Base-by-base conservation (phyloP, 352 stramenopile genomes). In the Bremia lactucae region DNA sequence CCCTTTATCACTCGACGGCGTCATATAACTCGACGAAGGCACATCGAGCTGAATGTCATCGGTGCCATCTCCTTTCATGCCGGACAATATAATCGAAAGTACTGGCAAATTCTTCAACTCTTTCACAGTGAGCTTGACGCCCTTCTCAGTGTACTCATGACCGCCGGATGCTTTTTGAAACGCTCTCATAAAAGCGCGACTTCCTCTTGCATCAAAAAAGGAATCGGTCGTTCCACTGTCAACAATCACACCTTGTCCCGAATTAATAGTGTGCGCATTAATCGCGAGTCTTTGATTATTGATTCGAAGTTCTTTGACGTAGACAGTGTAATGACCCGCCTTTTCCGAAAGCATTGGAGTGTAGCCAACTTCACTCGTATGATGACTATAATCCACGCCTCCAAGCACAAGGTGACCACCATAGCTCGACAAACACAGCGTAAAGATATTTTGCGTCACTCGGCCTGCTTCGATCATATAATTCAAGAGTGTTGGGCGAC, bases 211-310 rank as follows among this genome's bases (percentile, higher is more conserved):
- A 8, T 70, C 61, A 36, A 93, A 88, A 49, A 87, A 93, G 15
- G 77, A 87, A 42, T 93, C 80, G 21, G 80, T 93, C 36, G 80
- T 90, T 0, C 80, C 80, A 52, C 77, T 90, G 42, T 93, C 80
- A 11, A 93, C 77, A 49, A 93, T 89, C 25, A 89, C 66, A 3
- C 80, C 80, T 50, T 65, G 72, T 21, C 80, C 80, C 34, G 59
- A 77, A 60, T 89, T 92, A 37, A 84, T 54, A 11, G 59, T 49
- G 0, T 52, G 21, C 0, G 56, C 14, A 4, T 54, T 45, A 14
- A 86, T 46, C 0, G 64, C 71, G 9, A 92, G 44, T 22, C 70
- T 72, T 13, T 55, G 52, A 23, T 68, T 71, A 21, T 71, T 79
- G 19, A 93, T 46, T 22, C 52, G 41, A 22, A 93, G 69, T 35